Percentiles rank a stretch among this genome's conserved stretches.
Evolutionary conservation across 345 rosid genomes (phyloP).

Genomic region (Populus deltoides): DNA sequence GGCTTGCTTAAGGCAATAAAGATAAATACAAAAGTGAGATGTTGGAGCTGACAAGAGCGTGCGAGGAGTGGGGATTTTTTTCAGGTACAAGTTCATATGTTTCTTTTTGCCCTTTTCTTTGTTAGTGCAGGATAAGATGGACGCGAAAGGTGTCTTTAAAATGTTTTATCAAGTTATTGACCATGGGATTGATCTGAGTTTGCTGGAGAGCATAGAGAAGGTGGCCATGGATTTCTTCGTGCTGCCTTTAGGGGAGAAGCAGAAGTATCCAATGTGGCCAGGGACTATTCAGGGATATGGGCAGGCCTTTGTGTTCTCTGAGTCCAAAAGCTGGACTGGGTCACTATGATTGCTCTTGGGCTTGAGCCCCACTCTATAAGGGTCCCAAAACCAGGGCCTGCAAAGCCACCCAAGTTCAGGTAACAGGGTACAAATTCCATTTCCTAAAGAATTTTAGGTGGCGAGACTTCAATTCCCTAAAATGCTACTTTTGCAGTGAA

Average conservation of each 20-base stretch:
- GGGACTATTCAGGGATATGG: slow-evolving; percentile 96
- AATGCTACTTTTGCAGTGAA: slow-evolving; percentile 43
- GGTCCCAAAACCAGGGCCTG: slow-evolving; percentile 82
- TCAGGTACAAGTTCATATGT: slow-evolving; percentile 46
- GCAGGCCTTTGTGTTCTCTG: slow-evolving; percentile 90
- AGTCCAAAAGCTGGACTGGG: slow-evolving; percentile 96
- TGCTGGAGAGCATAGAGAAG: slow-evolving; percentile 63
- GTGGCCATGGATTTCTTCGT: slow-evolving; percentile 72
- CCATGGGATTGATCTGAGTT: slow-evolving; percentile 60
- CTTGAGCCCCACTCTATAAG: slow-evolving; percentile 67
- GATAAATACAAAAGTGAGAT: slow-evolving; percentile 41
- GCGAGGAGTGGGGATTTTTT: slow-evolving; percentile 93
- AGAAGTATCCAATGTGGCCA: slow-evolving; percentile 78
- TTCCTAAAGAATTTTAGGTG: not conserved
- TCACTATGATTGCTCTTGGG: slow-evolving; percentile 97
- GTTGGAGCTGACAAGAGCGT: slow-evolving; percentile 56
- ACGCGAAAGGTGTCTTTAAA: not conserved
- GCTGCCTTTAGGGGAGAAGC: slow-evolving; percentile 79
- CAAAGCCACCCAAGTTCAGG: slow-evolving; percentile 70
- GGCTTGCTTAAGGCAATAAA: slow-evolving; percentile 37
- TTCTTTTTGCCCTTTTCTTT: not conserved
- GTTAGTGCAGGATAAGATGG: not conserved
- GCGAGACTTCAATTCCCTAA: not conserved
- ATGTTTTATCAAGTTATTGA: slow-evolving; percentile 55
- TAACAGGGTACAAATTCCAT: slow-evolving; percentile 12